Percentiles rank a stretch among this genome's conserved stretches.
Conservation (phyloP, 192 early-diverging fungal genomes). For the Endogone sp. region DNA sequence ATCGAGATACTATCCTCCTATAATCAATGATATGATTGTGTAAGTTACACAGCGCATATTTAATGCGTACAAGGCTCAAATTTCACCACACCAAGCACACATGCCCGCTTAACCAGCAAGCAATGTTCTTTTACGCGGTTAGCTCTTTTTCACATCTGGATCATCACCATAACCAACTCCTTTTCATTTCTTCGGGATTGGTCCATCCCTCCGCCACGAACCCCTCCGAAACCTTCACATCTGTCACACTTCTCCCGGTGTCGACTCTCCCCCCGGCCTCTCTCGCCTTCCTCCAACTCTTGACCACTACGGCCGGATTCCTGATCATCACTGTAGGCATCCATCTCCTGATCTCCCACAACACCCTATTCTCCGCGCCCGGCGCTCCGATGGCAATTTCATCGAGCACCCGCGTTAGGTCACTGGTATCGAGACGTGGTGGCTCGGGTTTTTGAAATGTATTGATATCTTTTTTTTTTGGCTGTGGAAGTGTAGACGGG, state of each 20-base stretch:
- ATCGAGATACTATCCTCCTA: too few species aligned
- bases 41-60: too few species aligned
- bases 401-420: neutral
- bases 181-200: neutral
- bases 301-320: neutral
- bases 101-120: too few species aligned
- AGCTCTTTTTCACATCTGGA: too few species aligned
- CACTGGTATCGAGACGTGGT: neutral
- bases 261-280: neutral
- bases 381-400: neutral
- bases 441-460: neutral
- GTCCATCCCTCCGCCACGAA: neutral
- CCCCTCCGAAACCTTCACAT: neutral
- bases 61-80: too few species aligned
- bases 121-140: too few species aligned
- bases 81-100: too few species aligned
- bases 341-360: neutral
- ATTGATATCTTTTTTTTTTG: too few species aligned
- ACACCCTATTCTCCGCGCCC: neutral
- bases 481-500: too few species aligned
- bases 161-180: neutral
- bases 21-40: too few species aligned
- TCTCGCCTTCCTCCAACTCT: neutral
- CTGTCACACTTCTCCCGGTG: neutral
- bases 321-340: neutral